Evolutionary conservation across 345 rosid species (phyloP).

Genomic region (Eucalyptus sideroxylon): DNA sequence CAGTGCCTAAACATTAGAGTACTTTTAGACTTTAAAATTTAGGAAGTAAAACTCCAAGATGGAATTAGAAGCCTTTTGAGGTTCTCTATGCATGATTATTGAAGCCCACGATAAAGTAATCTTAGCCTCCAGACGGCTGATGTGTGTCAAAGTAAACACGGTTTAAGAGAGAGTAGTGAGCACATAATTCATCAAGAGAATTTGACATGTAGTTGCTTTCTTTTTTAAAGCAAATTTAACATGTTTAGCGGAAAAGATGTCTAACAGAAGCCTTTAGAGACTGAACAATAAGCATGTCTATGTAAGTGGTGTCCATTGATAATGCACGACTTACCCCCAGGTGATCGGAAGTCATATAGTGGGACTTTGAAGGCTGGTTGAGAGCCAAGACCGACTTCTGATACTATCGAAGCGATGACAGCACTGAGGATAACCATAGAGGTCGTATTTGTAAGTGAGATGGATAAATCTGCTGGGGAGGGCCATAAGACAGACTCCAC

Average conservation of each 20-base stretch:
- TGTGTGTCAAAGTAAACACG: background rate
- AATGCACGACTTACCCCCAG: conserved; percentile 40
- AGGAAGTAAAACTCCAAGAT: background rate
- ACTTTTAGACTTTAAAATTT: background rate
- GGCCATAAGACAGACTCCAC: conserved; percentile 95
- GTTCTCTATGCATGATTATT: background rate
- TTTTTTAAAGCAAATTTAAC: background rate
- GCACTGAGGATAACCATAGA: conserved; percentile 92
- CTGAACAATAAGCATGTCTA: background rate
- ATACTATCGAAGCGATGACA: conserved; percentile 75
- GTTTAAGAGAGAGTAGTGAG: background rate
- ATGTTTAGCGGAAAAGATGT: background rate
- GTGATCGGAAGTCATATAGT: conserved; percentile 82
- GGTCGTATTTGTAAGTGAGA: conserved; percentile 66
- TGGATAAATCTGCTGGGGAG: conserved; percentile 40
- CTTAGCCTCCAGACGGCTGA: background rate
- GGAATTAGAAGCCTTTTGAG: background rate
- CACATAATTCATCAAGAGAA: background rate
- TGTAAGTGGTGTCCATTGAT: background rate
- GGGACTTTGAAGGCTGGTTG: conserved; percentile 91
- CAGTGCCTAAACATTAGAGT: background rate
- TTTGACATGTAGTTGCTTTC: background rate
- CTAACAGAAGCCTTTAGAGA: background rate
- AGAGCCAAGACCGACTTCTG: conserved; percentile 82
- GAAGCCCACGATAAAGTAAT: background rate